Evolutionary conservation across 768 basidiomycete species (phyloP).

Genomic region (Suillus decipiens): DNA sequence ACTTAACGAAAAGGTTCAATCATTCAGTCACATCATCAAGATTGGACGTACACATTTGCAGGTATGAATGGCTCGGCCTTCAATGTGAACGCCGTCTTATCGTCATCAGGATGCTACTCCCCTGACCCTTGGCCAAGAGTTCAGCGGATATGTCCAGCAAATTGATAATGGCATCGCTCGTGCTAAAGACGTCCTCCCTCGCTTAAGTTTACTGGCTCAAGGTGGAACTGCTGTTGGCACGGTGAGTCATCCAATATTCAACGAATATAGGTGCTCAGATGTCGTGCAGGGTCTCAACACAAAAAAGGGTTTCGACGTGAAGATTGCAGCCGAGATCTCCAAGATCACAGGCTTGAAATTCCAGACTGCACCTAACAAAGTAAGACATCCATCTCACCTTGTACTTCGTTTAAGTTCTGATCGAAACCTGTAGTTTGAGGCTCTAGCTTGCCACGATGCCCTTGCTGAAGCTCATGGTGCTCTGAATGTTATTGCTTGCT

Average conservation of each 20-base stretch:
- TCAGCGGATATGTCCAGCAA: conserved; percentile 97
- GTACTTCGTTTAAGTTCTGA: not conserved
- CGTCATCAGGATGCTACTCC: conserved; percentile 87
- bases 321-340: conserved; percentile 89
- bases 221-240: conserved; percentile 99
- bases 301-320: conserved; percentile 93
- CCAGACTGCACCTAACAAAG: conserved; percentile 98
- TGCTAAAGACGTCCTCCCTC: conserved; percentile 77
- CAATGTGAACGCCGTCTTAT: conserved; percentile 8
- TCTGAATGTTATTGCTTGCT: conserved; percentile 93
- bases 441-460: conserved; percentile 95
- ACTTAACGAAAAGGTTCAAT: conserved; percentile 76
- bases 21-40: conserved; percentile 92
- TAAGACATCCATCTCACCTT: conserved; percentile 28
- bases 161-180: conserved; percentile 88
- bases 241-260: conserved; percentile 46
- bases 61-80: conserved; percentile 34
- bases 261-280: conserved; percentile 9
- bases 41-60: conserved; percentile 98
- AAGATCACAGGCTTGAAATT: conserved; percentile 89
- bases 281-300: conserved; percentile 87
- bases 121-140: conserved; percentile 96
- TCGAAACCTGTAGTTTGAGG: conserved; percentile 73
- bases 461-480: conserved; percentile 98
- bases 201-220: conserved; percentile 88